Base-by-base conservation (phyloP, 352 stramenopile species). In the Globisporangium ultimum region DNA sequence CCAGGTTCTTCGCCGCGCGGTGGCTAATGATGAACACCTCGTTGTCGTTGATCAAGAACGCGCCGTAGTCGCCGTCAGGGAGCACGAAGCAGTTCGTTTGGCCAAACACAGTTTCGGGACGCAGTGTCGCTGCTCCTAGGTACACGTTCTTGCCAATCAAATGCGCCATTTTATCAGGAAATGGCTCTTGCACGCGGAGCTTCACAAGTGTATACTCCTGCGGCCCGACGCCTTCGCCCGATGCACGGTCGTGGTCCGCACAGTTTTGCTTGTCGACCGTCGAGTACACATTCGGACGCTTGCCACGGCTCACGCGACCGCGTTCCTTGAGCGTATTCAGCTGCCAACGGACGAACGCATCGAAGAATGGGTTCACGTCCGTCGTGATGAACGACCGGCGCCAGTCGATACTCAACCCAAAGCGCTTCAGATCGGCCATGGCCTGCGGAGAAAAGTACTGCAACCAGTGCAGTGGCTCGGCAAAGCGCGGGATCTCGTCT, bases 11-110 rank as follows among this genome's bases (percentile, higher is more conserved):
- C 36, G 97, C 97, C 0, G 96, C 88, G 41, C 97, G 89, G 51
- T 82, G 87, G 63, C 78, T 97, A 67, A 98, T 98, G 63, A 98
- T 90, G 70, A 98, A 98, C 43, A 99, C 87, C 55, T 99, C 95
- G 20, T 90, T 75, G 65, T 98, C 83, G 68, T 96, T 94, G 59
- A 98, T 93, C 54, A 98, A 76, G 82, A 97, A 99, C 6, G 96
- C 97, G 57, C 97, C 97, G 78, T 99, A 99, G 74, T 99, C 94
- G 58, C 97, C 97, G 22, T 97, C 92, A 11, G 98, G 98, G 43
- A 99, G 85, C 62, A 99, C 96, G 68, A 99, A 99, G 87, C 97
- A 99, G 85, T 99, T 99, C 13, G 98, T 99, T 86, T 99, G 98
- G 49, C 98, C 98, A 71, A 99, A 98, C 93, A 99, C 99, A 43